Percentiles rank a stretch among this genome's conserved stretches.
Conservation (phyloP, 2,329 filamentous ascomycete genomes). For the Chrysosphaeria jannelii region DNA sequence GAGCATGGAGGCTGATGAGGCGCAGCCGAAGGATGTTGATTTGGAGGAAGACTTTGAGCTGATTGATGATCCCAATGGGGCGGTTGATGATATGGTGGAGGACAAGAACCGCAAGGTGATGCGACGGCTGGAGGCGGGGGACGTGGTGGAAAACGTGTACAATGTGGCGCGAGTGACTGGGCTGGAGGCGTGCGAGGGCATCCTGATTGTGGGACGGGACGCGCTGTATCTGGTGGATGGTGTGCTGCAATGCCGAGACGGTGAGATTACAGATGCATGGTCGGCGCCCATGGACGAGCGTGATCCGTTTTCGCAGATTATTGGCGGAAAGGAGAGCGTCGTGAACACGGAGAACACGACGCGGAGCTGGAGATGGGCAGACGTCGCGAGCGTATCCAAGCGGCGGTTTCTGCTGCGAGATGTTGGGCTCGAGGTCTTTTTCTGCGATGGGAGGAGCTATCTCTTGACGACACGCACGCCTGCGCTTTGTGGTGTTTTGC, state of each 20-base stretch:
- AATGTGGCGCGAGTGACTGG: constrained; percentile 89
- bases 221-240: constrained; percentile 86
- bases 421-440: constrained; percentile 91
- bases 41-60: constrained; percentile 87
- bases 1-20: background rate
- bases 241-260: constrained; percentile 80
- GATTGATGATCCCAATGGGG: constrained; percentile 71
- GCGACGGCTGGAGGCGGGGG: constrained; percentile 68
- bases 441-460: constrained; percentile 87
- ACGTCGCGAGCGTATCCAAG: constrained; percentile 87
- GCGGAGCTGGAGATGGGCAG: constrained; percentile 76
- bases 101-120: constrained; percentile 97
- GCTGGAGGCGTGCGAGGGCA: constrained; percentile 73
- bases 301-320: constrained; percentile 84
- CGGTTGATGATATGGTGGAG: constrained; percentile 48
- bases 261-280: constrained; percentile 90
- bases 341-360: constrained; percentile 39
- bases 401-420: constrained; percentile 84
- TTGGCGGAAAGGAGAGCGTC: constrained; percentile 26
- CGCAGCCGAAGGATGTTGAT: constrained; percentile 8
- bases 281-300: constrained; percentile 79
- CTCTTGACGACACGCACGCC: constrained; percentile 60
- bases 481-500: constrained; percentile 47
- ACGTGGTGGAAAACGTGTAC: constrained; percentile 77
- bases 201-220: constrained; percentile 77